phyloP scores from a whole-genome alignment of 805 yeast species.

The Brettanomyces nanus region DNA sequence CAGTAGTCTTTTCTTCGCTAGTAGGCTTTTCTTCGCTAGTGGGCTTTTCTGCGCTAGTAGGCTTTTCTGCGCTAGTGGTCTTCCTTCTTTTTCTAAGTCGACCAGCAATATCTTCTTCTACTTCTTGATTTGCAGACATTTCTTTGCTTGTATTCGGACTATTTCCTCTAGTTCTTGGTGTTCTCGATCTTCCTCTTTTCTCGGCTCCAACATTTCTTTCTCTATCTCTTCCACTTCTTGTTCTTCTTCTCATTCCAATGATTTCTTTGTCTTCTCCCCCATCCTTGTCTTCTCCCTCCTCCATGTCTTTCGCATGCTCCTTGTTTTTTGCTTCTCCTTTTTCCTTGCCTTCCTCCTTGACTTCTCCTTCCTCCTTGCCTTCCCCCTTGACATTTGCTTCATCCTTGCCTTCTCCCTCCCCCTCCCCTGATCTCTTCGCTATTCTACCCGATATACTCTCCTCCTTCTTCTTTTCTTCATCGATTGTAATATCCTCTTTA shows the following conservation, averaged over 20 bases:
- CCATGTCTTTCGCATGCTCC: background rate
- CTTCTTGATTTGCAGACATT: background rate
- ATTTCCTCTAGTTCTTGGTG: background rate
- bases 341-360: background rate
- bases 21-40: too few relatives aligned
- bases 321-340: background rate
- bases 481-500: constrained; percentile 5
- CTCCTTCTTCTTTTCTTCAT: background rate
- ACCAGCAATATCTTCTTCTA: background rate
- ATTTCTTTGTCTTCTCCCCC: background rate
- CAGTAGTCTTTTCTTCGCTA: too few relatives aligned
- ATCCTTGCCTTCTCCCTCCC: constrained; percentile 3
- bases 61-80: too few relatives aligned
- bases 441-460: constrained; percentile 1
- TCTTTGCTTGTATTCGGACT: constrained; percentile 4
- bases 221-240: background rate
- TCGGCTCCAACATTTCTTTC: constrained; percentile 4
- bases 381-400: constrained; percentile 5
- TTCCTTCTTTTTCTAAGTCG: constrained; percentile 1
- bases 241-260: background rate
- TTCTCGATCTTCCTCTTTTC: constrained; percentile 5
- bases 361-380: background rate
- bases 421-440: background rate
- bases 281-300: background rate
- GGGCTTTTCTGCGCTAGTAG: too few relatives aligned